These are phyloP conservation scores for Soucietia sequanensis DNA, from an alignment of 805 yeast genomes.

Conservation along the genomic window DNA sequence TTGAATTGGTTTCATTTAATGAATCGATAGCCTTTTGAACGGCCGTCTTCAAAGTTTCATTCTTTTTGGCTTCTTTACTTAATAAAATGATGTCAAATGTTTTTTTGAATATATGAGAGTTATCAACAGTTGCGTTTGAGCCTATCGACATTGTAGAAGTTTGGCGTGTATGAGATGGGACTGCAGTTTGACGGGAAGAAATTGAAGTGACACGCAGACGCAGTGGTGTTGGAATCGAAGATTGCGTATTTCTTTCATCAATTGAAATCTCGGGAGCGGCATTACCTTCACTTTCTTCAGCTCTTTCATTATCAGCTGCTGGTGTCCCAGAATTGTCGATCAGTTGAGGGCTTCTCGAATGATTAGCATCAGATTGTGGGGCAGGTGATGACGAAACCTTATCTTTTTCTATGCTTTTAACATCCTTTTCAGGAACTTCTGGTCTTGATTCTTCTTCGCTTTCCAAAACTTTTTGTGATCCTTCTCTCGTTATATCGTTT, in stretches of 20 bases:
- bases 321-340: neutral
- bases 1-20: constrained; percentile 37
- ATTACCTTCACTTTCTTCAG: neutral
- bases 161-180: constrained; percentile 11
- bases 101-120: constrained; percentile 39
- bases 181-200: constrained; percentile 3
- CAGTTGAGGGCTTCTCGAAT: neutral
- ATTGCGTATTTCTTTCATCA: neutral
- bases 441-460: neutral
- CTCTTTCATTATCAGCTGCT: neutral
- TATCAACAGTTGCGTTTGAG: constrained; percentile 20
- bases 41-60: constrained; percentile 37
- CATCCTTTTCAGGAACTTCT: constrained; percentile 2
- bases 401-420: too few relatives aligned
- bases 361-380: too few relatives aligned
- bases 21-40: constrained; percentile 43
- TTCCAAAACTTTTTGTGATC: neutral
- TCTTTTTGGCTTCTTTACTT: constrained; percentile 61
- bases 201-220: constrained; percentile 3
- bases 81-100: constrained; percentile 57
- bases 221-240: constrained; percentile 1
- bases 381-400: too few relatives aligned
- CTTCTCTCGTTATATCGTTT: neutral
- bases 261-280: neutral
- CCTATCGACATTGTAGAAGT: constrained; percentile 14